Evolutionary conservation across 2,329 filamentous ascomycete species (phyloP).

Genomic region (Myriosclerotinia curreyana): DNA sequence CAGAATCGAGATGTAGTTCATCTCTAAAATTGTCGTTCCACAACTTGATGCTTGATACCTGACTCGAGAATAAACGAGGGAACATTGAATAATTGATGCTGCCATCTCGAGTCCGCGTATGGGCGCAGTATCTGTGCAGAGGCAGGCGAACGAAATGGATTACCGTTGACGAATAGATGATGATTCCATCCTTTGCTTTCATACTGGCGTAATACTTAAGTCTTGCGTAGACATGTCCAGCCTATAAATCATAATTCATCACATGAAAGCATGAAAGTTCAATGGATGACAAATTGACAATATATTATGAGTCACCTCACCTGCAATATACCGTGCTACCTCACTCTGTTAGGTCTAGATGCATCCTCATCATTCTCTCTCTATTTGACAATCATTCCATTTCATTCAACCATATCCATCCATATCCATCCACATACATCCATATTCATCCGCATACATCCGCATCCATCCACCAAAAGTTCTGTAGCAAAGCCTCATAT

Average conservation of each 20-base stretch:
- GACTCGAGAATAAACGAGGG: background rate
- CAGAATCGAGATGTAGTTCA: background rate
- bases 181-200: background rate
- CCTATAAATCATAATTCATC: background rate
- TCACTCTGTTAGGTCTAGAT: too few relatives aligned
- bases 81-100: background rate
- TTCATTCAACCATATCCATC: too few relatives aligned
- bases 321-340: background rate
- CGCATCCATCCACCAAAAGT: too few relatives aligned
- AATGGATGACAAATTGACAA: background rate
- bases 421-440: too few relatives aligned
- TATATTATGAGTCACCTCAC: background rate
- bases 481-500: too few relatives aligned
- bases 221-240: background rate
- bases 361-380: background rate
- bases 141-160: too few relatives aligned
- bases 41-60: background rate
- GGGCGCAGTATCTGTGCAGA: background rate
- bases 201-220: background rate
- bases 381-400: too few relatives aligned
- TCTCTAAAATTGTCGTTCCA: slow-evolving; percentile 5
- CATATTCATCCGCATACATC: too few relatives aligned
- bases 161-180: background rate
- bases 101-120: background rate
- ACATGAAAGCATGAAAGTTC: background rate